Base-by-base conservation (phyloP, 768 basidiomycete species). In the Cystoderma amianthinum region DNA sequence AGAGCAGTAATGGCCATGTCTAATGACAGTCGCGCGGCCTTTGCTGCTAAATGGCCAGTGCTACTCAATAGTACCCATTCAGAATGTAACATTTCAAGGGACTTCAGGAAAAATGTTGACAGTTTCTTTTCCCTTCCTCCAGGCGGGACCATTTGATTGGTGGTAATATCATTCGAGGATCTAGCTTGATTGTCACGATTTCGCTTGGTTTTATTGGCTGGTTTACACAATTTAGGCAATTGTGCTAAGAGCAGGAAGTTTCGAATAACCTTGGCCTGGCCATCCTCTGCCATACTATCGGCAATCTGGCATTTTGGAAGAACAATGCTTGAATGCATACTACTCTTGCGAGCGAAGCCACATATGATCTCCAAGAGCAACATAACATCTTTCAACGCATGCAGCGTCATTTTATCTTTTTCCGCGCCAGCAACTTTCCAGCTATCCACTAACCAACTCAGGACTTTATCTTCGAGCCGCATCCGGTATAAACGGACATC, bases 401-500 rank as follows among this genome's bases (percentile, higher is more conserved):
- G 68, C 2, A 72, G 57, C 5, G 80, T 71, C 58, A 82, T 63
- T 38, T 65, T 65, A 28, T 48, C 53, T 57, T 64, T 49, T 52
- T 61, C 57, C n/a, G 57, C 54, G 5, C 54, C 57, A 4, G 52
- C 50, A 10, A 71, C 61, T 25, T 57, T 66, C 86, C 91, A 95
- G 35, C 69, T 73, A 44, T 85, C 84, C 11, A 76, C 60, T 23
- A 96, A 61, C 93, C 95, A 96, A 39, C 66, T 72, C 12, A 93
- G 56, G 3, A 88, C 81, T 55, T 90, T 89, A 55, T 91, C 89
- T 56, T 90, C 85, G n/a, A 95, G 64, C 20, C 82, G 82, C 73
- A 92, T 76, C 12, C 85, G 77, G 60, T 89, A 89, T 12, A 97
- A 62, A 15, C 84, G 74, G 43, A 85, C 82, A 54, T 98, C 92